A percentile compares a stretch with the other conserved stretches of the same genome.
Conservation (phyloP, 345 rosid genomes). For the Turritis glabra region DNA sequence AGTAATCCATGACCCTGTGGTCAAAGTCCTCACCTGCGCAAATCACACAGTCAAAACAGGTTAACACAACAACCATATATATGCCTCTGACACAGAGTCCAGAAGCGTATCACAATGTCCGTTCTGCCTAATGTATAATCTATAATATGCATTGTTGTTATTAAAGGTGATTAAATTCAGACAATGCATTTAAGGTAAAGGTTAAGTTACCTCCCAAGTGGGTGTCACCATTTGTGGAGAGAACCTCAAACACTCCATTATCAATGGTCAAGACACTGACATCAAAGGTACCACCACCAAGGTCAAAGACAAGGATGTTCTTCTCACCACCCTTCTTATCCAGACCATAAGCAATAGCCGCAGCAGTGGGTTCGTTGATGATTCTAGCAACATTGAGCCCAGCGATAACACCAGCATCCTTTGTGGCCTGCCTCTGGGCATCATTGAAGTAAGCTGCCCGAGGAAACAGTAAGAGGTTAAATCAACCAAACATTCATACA, state of each 20-base stretch:
- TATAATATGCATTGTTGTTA: neutral
- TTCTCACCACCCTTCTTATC: conserved; percentile 98
- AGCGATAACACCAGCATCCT: conserved; percentile 95
- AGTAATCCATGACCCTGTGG: conserved; percentile 95
- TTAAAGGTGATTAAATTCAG: neutral
- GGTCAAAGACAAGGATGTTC: conserved; percentile 97
- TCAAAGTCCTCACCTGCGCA: conserved; percentile 95
- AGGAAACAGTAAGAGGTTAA: neutral
- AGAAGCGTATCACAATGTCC: neutral
- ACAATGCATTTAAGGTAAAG: neutral
- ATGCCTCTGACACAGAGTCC: neutral
- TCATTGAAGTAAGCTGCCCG: conserved; percentile 94
- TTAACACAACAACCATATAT: conserved; percentile 11
- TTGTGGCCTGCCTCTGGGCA: conserved; percentile 98
- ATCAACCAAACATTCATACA: neutral
- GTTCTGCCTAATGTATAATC: neutral
- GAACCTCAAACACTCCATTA: conserved; percentile 97
- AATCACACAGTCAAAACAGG: conserved; percentile 9
- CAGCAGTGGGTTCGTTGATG: conserved; percentile 98
- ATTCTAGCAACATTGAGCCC: conserved; percentile 97
- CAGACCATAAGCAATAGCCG: conserved; percentile 96
- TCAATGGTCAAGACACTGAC: conserved; percentile 95
- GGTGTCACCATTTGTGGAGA: conserved; percentile 95
- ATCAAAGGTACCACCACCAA: conserved; percentile 99
- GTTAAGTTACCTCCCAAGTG: conserved; percentile 85